phyloP scores from a whole-genome alignment of 225 moss, liverwort and hornwort genomes.

The Anthoceros angustus region DNA sequence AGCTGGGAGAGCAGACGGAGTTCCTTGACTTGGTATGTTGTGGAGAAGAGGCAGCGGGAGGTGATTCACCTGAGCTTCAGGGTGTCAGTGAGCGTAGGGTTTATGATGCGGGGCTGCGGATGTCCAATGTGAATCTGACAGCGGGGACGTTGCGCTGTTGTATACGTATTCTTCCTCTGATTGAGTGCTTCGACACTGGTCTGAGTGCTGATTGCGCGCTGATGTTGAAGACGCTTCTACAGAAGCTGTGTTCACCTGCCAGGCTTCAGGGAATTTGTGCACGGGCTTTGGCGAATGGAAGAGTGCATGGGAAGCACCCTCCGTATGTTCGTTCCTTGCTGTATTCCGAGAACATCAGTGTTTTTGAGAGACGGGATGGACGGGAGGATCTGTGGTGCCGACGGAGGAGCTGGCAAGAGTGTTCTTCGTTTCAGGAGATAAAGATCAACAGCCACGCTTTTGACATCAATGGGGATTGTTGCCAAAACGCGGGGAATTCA shows the following conservation, averaged over 20 bases:
- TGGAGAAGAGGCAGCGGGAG: no score
- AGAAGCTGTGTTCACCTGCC: neutral
- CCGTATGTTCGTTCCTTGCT: neutral
- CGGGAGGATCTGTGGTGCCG: neutral
- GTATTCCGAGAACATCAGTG: neutral
- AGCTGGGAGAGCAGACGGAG: neutral
- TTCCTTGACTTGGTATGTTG: neutral
- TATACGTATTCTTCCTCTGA: neutral
- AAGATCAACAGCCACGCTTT: neutral
- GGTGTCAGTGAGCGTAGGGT: neutral
- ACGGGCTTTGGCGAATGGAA: neutral
- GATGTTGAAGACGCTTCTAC: neutral
- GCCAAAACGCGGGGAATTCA: neutral
- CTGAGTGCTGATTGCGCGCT: neutral
- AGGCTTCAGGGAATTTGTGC: neutral
- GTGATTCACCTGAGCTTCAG: no score
- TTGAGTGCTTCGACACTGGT: neutral
- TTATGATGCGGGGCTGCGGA: neutral
- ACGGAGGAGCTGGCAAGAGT: neutral
- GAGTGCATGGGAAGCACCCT: neutral
- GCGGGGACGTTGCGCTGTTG: neutral
- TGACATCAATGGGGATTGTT: neutral
- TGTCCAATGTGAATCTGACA: neutral
- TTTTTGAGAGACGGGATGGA: neutral
- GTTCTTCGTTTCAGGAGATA: neutral